Evolutionary conservation across 805 yeast genomes (phyloP), one percentile per base, ranked within the genome.

Genomic region (Zygosaccharomyces rouxii): DNA sequence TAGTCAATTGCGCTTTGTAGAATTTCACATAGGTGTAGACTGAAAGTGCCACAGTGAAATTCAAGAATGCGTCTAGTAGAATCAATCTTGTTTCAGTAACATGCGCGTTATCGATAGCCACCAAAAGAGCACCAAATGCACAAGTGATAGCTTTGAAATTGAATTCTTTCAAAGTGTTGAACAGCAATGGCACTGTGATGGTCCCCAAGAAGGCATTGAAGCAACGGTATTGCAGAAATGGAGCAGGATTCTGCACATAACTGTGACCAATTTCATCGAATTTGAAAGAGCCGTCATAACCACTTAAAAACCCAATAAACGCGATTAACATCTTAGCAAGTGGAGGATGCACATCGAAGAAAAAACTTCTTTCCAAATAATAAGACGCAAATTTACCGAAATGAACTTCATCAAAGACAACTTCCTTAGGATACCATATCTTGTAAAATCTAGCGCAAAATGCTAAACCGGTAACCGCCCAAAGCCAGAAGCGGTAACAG

Each of bases 281-380:
- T 68, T 89, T 88, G 75, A 89, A 94, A 10, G 78, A 67, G n/a
- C 99, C 99, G 61, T 85, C 82, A 67, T 88, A 94, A 2, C 97
- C 97, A 44, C 84, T 81, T 21, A 94, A 59, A 75, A 84, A 89
- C 38, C 99, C 99, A 35, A 84, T 88, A 50, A 83, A 76, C 0
- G 98, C 98, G 69, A 92, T 88, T 56, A 90, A 74, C 66, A 94
- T 75, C 67, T 94, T 94, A 47, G 96, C 99, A 68, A 94, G 88
- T 19, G 99, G 99, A 7, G 99, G 99, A 70, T 94, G 99, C 45
- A 94, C 81, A 70, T 94, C 99, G 62, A 94, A 94, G 68, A 89
- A 94, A 68, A 87, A 94, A 0, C 96, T 85, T 53, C 96, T 77
- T 68, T 92, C 86, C 51, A 92, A 71, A 68, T 92, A 92, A 69